phyloP scores from a whole-genome alignment of 352 stramenopile species.

The Globisporangium nodosum region DNA sequence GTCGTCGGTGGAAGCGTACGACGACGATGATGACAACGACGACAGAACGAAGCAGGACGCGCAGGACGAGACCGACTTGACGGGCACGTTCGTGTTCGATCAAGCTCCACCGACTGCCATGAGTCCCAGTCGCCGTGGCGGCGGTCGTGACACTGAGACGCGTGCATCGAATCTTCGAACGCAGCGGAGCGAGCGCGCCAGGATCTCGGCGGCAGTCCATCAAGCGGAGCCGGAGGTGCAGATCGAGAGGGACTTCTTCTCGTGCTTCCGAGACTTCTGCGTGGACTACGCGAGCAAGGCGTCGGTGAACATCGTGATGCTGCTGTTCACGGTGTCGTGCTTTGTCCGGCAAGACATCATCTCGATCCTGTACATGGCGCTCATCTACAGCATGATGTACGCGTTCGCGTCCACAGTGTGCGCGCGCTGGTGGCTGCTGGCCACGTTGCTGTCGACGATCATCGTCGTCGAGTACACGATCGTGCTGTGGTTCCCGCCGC shows the following conservation, averaged over 20 bases:
- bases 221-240: slow-evolving; percentile 1
- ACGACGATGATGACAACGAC: slow-evolving; percentile 44
- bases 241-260: slow-evolving; percentile 52
- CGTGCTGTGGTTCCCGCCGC: slow-evolving; percentile 65
- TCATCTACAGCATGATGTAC: slow-evolving; percentile 83
- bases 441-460: slow-evolving; percentile 46
- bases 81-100: slow-evolving; percentile 5
- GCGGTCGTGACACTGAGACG: background rate
- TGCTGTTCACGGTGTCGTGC: slow-evolving; percentile 68
- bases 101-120: background rate
- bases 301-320: slow-evolving; percentile 73
- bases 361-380: slow-evolving; percentile 69
- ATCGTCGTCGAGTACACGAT: slow-evolving; percentile 71
- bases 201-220: background rate
- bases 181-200: background rate
- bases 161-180: background rate
- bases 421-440: slow-evolving; percentile 49
- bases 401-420: slow-evolving; percentile 47
- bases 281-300: slow-evolving; percentile 68
- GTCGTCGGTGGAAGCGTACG: slow-evolving; percentile 48
- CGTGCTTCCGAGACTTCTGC: slow-evolving; percentile 55
- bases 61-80: slow-evolving; percentile 14
- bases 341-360: slow-evolving; percentile 78
- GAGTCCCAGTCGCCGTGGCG: slow-evolving; percentile 1
- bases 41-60: slow-evolving; percentile 32